A percentile compares a stretch with the other conserved stretches of the same genome.
Conservation (phyloP, 306 rosid genomes). For the Adenanthera pavonina region DNA sequence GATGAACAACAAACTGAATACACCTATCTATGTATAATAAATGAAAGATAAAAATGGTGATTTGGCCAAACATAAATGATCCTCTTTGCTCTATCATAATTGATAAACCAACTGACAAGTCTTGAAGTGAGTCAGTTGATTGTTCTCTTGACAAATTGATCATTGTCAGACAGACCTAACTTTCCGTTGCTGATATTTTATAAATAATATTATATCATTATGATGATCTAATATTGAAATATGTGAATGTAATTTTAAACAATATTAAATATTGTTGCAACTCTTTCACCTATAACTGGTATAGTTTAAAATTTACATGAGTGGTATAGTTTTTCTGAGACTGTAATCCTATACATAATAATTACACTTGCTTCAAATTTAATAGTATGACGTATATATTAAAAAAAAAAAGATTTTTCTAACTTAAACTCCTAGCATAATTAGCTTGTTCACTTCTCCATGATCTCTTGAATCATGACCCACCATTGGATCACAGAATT, state of each 20-base stretch:
- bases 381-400: background rate
- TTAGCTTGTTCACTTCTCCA: constrained; percentile 31
- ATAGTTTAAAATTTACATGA: background rate
- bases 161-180: background rate
- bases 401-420: background rate
- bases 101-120: no score
- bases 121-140: background rate
- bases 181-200: background rate
- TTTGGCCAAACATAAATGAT: no score
- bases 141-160: background rate
- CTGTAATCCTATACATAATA: background rate
- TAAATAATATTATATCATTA: background rate
- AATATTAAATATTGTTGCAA: background rate
- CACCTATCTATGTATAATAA: no score
- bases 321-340: background rate
- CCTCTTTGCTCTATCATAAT: no score
- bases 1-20: no score
- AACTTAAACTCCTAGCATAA: background rate
- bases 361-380: background rate
- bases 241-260: background rate
- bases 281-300: background rate
- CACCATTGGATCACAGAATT: constrained; percentile 31
- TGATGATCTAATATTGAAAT: background rate
- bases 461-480: constrained; percentile 18
- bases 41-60: no score